Base-by-base conservation (phyloP, 495 filamentous ascomycete species). In the Cenococcum geophilum region DNA sequence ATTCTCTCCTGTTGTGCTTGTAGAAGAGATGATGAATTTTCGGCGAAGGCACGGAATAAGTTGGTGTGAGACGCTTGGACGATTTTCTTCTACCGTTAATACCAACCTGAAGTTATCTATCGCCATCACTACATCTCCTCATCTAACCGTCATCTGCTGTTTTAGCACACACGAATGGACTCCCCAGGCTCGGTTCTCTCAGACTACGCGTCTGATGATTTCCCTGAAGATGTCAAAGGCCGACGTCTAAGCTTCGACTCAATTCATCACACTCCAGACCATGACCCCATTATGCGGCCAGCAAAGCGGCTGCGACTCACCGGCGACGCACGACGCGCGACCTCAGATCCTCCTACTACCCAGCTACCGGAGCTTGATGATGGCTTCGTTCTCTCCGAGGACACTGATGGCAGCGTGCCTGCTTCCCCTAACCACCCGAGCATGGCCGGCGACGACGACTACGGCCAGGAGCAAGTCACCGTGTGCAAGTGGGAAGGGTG, bases 401-500 rank as follows among this genome's bases (percentile, higher is more conserved):
- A 98, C 69, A 93, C 88, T 61, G 88, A 87, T 37, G 89, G 89
- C 72, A 87, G 88, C 59, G 82, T 96, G n/a, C 87, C 87, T 1
- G 84, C 78, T 63, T 87, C 84, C 0, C 87, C 86, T 1, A 76
- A 77, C 34, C 70, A 80, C 52, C 73, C 83, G 78, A 61, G 43
- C 78, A 91, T 59, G 84, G 86, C 37, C 86, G 92, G 59, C 68
- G 89, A 91, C 61, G 87, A 86, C 59, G 83, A 88, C 66, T 63
- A 68, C 23, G 77, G 74, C 42, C 76, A 76, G 16, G 93, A 96
- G 65, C 95, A 97, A 72, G 84, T 97, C 57, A 95, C 89, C 2
- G 74, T 86, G 34, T 98, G 93, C 73, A 81, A 82, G 25, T 98
- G 93, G 93, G 86, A 91, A 50, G 89, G 88, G 55, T 98, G 93